phyloP scores from a whole-genome alignment of 805 yeast species.

The Zygoascus bituminiphila region DNA sequence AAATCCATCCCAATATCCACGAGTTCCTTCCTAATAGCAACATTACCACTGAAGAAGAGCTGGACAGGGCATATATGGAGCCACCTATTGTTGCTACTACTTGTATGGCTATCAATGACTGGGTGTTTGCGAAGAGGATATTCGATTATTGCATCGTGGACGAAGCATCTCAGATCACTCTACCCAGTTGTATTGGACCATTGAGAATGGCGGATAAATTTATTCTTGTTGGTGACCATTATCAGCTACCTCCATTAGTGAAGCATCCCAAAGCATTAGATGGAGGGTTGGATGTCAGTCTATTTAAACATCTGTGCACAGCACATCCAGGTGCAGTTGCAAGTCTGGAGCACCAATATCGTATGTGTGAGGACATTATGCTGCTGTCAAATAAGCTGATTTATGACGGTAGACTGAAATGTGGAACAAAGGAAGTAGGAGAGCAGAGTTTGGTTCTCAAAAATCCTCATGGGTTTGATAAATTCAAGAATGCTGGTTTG shows the following conservation, averaged over 20 bases:
- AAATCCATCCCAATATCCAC: slow-evolving; percentile 53
- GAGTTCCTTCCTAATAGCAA: slow-evolving; percentile 38
- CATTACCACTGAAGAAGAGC: slow-evolving; percentile 36
- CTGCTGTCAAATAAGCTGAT: slow-evolving; percentile 68
- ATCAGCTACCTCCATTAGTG: slow-evolving; percentile 86
- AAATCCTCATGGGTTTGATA: slow-evolving; percentile 18
- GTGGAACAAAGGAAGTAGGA: slow-evolving; percentile 64
- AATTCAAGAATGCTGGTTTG: slow-evolving; percentile 4
- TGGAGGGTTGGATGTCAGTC: slow-evolving; percentile 62
- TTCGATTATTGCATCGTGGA: slow-evolving; percentile 94
- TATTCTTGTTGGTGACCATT: slow-evolving; percentile 93
- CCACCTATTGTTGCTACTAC: slow-evolving; percentile 84
- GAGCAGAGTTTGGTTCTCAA: slow-evolving; percentile 48
- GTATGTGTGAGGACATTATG: slow-evolving; percentile 92
- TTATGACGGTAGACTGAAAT: slow-evolving; percentile 64
- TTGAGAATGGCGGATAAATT: slow-evolving; percentile 68
- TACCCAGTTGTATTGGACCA: slow-evolving; percentile 90
- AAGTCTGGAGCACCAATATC: slow-evolving; percentile 72
- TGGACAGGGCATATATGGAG: slow-evolving; percentile 38
- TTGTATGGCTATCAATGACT: slow-evolving; percentile 65
- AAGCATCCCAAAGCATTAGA: slow-evolving; percentile 53
- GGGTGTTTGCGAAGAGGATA: slow-evolving; percentile 45
- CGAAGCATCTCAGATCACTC: slow-evolving; percentile 92
- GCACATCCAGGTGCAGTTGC: slow-evolving; percentile 65
- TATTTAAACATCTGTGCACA: slow-evolving; percentile 69